Evolutionary conservation across 1,284 basidiomycete genomes (phyloP), one percentile per base, ranked within the genome.

Genomic region (Malassezia pachydermatis): DNA sequence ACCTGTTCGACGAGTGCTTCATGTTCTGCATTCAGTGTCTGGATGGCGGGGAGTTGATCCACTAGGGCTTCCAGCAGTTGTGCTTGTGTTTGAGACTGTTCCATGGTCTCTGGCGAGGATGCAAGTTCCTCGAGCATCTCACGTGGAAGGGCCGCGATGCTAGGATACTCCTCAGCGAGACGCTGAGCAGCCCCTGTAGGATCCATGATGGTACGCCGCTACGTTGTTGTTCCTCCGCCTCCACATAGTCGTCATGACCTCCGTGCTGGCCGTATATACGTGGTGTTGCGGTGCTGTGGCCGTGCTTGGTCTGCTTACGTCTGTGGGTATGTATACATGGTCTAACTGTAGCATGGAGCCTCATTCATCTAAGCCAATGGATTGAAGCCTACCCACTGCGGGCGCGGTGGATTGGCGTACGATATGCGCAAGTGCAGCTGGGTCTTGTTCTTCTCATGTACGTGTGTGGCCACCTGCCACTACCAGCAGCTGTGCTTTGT

Each of bases 51-150:
- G 1, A 62, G 54, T 0, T 38, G 41, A 36, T 62, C 54, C 30
- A 67, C 43, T 35, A 62, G 51, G 4, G 65, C 66, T 30, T 63
- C 64, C 29, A 66, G 55, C 42, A 40, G 55, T 1, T 57, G 55
- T 11, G 41, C 30, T 8, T 60, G 45, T 7, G 42, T 22, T 1
- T 45, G n/a, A 11, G 14, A 28, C 25, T 34, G 20, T 5, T 27
- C 38, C n/a, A 37, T 29, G 35, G 41, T 13, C 33, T 11, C 13
- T 33, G 17, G 25, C 11, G 54, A 48, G 30, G 42, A 52, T 2
- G 58, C 48, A 3, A 69, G 55, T 8, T 52, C 48, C 38, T 54
- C 46, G 16, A 67, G 48, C 29, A 65, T 62, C 23, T 60, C 50
- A 9, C 66, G 47, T 5, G 54, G 28, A 14, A 67, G 55, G 10